phyloP scores from a whole-genome alignment of 2,329 filamentous ascomycete genomes.

The Alternaria atra region DNA sequence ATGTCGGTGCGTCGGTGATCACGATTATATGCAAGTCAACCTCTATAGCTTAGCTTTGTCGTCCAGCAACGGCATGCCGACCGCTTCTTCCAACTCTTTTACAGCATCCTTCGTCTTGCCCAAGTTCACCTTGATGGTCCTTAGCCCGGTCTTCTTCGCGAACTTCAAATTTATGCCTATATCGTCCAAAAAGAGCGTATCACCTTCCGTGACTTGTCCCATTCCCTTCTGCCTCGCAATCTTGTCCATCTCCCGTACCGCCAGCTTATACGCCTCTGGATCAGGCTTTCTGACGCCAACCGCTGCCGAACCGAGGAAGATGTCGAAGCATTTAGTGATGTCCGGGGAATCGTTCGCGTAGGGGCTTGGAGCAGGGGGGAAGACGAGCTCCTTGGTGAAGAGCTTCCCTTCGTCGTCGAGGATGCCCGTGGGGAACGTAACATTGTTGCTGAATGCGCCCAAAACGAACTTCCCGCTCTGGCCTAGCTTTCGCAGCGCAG shows the following conservation, averaged over 20 bases:
- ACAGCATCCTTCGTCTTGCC: conserved; percentile 84
- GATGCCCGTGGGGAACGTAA: conserved; percentile 82
- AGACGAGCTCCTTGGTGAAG: conserved; percentile 48
- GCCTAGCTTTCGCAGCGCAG: conserved; percentile 76
- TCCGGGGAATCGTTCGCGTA: conserved; percentile 53
- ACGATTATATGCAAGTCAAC: neutral
- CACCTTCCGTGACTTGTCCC: conserved; percentile 65
- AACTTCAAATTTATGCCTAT: conserved; percentile 93
- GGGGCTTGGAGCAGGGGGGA: conserved; percentile 29
- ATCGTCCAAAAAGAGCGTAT: conserved; percentile 90
- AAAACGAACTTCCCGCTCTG: conserved; percentile 57
- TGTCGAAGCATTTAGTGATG: conserved; percentile 76
- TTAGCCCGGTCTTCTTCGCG: conserved; percentile 76
- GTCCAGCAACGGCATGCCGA: conserved; percentile 71
- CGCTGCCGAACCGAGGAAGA: conserved; percentile 88
- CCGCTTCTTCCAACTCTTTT: conserved; percentile 77
- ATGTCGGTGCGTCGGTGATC: neutral
- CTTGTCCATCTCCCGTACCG: conserved; percentile 72
- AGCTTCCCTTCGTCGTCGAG: conserved; percentile 64
- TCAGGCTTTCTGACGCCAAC: conserved; percentile 90
- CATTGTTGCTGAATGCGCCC: conserved; percentile 88
- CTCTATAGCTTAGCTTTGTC: conserved; percentile 40
- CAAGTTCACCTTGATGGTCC: conserved; percentile 84
- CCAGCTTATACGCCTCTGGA: conserved; percentile 78
- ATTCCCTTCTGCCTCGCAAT: conserved; percentile 65